Base-by-base conservation (phyloP, 1,284 basidiomycete genomes). In the Psilocybe mexicana region DNA sequence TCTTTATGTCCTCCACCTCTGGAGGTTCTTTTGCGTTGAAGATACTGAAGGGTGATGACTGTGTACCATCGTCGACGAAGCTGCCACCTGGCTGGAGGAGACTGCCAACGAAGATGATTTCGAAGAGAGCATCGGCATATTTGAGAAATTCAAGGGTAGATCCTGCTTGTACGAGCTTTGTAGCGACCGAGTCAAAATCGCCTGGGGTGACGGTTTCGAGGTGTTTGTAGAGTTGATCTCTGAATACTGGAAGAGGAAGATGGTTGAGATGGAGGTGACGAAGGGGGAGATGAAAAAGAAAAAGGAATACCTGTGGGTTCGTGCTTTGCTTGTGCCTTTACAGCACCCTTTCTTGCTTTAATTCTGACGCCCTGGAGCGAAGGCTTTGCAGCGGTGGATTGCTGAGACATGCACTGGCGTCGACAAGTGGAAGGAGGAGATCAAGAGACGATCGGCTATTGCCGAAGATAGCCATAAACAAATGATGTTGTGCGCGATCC, bases 51-150 rank as follows among this genome's bases (percentile, higher is more conserved):
- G 92, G 89, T 47, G 87, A 92, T 28, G 82, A 77, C 30, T 90
- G 87, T 24, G 90, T 89, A 53, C 85, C 87, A 66, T 96, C 94
- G 63, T 97, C 94, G 75, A 97, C 71, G 76, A 93, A 96, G 68
- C 81, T 87, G 58, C 96, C 96, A 55, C 96, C 96, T 25, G 96
- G 96, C 74, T 98, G 96, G 67, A 98, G 86, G 61, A 98, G 88
- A 42, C 94, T 94, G 53, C 96, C 96, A 69, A 94, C 89, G 68
- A 98, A 85, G 69, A 98, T 84, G 74, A 97, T 85, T 78, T 98
- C 96, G 75, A 97, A 98, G 67, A 98, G 88, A 61, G 90, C 85
- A 69, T 97, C 94, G 74, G 91, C 91, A 88, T 98, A 98, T 79
- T 96, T 96, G 75, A 95, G 85, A 72, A 87, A 90, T 77, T 97